Percentiles rank a stretch among this genome's conserved stretches.
Conservation (phyloP, 257 asterid species). For the Solanum bulbocastanum region DNA sequence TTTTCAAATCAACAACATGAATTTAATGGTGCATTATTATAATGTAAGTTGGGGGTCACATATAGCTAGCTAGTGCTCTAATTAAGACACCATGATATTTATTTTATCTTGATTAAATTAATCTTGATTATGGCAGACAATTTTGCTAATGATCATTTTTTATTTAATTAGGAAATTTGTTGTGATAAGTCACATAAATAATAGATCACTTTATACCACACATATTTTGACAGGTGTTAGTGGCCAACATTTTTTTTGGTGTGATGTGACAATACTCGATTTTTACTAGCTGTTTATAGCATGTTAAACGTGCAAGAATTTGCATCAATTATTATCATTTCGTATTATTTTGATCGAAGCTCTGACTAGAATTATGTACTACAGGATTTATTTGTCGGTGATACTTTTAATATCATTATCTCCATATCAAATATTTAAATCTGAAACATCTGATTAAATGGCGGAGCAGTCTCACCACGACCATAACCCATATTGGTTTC, state of each 20-base stretch:
- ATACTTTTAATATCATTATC: too few relatives aligned
- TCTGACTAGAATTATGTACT: too few relatives aligned
- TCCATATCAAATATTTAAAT: too few relatives aligned
- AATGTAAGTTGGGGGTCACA: not conserved
- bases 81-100: not conserved
- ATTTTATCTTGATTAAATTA: not conserved
- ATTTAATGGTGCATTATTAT: not conserved
- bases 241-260: not conserved
- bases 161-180: not conserved
- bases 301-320: not conserved
- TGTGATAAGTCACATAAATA: not conserved
- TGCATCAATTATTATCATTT: not conserved
- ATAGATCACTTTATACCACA: not conserved
- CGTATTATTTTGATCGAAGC: not conserved
- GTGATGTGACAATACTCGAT: not conserved
- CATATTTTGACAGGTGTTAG: not conserved
- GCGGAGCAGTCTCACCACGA: too few relatives aligned
- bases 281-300: not conserved
- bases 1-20: not conserved
- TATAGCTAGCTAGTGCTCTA: not conserved
- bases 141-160: not conserved
- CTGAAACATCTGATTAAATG: too few relatives aligned
- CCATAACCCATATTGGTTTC: not conserved
- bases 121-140: not conserved
- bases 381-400: fast-evolving